phyloP scores from a whole-genome alignment of 2,329 filamentous ascomycete species.

The Ophiostoma sp. region DNA sequence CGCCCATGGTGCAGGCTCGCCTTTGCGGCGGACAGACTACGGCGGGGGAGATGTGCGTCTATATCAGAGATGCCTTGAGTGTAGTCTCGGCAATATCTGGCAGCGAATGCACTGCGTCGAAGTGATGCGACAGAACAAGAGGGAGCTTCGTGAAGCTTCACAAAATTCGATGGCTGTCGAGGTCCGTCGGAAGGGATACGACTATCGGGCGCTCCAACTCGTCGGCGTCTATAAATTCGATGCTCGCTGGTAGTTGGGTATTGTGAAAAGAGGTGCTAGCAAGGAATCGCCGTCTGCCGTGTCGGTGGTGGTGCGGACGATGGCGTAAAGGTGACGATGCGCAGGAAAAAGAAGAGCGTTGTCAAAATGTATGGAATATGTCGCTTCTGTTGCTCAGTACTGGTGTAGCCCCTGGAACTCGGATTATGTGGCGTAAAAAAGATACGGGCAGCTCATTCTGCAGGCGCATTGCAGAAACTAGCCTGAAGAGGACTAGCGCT shows the following conservation, averaged over 20 bases:
- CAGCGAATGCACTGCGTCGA: not conserved
- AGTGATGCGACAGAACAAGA: not conserved
- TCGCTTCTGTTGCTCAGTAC: not conserved
- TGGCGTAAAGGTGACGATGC: not conserved
- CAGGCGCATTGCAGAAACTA: not conserved
- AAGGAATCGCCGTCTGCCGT: not conserved
- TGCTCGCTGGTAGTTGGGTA: not conserved
- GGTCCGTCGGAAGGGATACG: not conserved
- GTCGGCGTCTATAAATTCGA: not conserved
- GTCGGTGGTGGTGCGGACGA: slow-evolving; percentile 6
- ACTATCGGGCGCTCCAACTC: not conserved
- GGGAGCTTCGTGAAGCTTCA: slow-evolving; percentile 8
- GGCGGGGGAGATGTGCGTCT: not conserved
- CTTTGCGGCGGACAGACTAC: slow-evolving; percentile 15
- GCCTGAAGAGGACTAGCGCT: not conserved
- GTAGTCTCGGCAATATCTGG: too few species aligned
- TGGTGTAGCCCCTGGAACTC: slow-evolving; percentile 16
- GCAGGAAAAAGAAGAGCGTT: not conserved
- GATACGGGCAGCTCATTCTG: slow-evolving; percentile 5
- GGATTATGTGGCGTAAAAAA: slow-evolving; percentile 16
- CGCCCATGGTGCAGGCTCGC: slow-evolving; percentile 35
- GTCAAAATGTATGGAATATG: not conserved
- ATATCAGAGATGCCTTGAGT: not conserved
- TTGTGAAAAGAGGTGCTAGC: not conserved
- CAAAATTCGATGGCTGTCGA: not conserved